These are phyloP conservation scores for Zygotorulaspora florentina DNA, from an alignment of 805 yeast species.

Conservation along the genomic window DNA sequence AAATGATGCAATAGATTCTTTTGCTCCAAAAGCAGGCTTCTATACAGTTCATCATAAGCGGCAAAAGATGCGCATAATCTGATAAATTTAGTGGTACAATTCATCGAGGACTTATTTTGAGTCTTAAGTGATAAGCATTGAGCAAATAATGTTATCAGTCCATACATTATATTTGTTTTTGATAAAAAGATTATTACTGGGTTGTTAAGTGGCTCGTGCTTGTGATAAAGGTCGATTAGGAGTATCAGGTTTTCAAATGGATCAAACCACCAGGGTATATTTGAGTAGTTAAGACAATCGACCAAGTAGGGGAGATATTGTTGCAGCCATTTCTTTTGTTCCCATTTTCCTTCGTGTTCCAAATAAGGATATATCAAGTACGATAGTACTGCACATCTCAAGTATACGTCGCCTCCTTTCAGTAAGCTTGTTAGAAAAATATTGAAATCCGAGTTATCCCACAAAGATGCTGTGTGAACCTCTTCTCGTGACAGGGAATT, in stretches of 20 bases:
- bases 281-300: conserved; percentile 22
- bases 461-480: conserved; percentile 5
- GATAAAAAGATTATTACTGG: conserved; percentile 25
- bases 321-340: conserved; percentile 15
- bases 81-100: conserved; percentile 23
- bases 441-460: conserved; percentile 17
- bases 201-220: conserved; percentile 23
- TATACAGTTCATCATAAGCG: conserved; percentile 28
- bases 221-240: conserved; percentile 24
- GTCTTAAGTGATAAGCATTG: conserved; percentile 19
- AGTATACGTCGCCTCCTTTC: conserved; percentile 19
- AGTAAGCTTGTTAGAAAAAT: conserved; percentile 23
- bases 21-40: conserved; percentile 24
- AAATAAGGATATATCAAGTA: conserved; percentile 21
- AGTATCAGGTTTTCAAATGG: conserved; percentile 25
- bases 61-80: conserved; percentile 28
- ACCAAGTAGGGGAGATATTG: conserved; percentile 27
- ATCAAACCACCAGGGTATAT: conserved; percentile 34
- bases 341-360: conserved; percentile 9
- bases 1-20: conserved; percentile 20
- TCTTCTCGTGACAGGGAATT: neutral
- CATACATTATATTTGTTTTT: conserved; percentile 24
- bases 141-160: conserved; percentile 24
- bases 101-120: conserved; percentile 17
- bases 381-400: conserved; percentile 24